Base-by-base conservation (phyloP, 495 filamentous ascomycete genomes). In the Penicillium samsonianum region DNA sequence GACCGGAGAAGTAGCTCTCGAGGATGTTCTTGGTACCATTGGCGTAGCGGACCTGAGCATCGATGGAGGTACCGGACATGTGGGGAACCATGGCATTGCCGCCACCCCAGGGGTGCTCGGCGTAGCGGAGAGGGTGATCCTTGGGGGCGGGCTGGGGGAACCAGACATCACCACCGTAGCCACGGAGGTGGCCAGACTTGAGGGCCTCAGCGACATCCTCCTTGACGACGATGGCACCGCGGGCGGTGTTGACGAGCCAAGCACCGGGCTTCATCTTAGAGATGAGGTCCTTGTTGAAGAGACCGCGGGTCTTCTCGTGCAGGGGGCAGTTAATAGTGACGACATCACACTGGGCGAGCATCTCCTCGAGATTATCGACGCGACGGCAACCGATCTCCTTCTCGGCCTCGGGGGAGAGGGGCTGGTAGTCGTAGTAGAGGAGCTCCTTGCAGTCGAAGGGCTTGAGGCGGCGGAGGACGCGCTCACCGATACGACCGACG, bases 201-300 rank as follows among this genome's bases (percentile, higher is more conserved):
- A 98, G 84, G 26, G 94, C 94, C 49, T 90, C 93, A 45, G 94
- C 94, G 44, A 98, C 94, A 68, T 97, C 94, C 77, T 98, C 93
- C 86, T 98, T 98, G 72, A 97, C 94, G 57, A 98, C 94, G 69
- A 98, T 98, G 72, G 94, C 94, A 63, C 94, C 94, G 73, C 94
- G 94, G 51, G 94, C 94, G 25, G 94, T 98, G 86, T 98, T 98
- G 78, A 98, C 80, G 69, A 98, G 88, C 92, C 92, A 98, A 44
- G 90, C 74, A 85, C 89, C 92, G 70, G 87, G 87, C 90, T 98
- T 98, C 94, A 98, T 98, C 90, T 97, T 97, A 67, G 88, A 83
- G 67, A 98, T 96, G 59, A 98, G 83, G n/a, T 97, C 91, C 89
- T 98, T 98, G 84, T 97, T 96, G 83, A 98, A 98, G 64, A 98